phyloP scores from a whole-genome alignment of 2,329 filamentous ascomycete species.

The Tolypocladium ovalisporum region DNA sequence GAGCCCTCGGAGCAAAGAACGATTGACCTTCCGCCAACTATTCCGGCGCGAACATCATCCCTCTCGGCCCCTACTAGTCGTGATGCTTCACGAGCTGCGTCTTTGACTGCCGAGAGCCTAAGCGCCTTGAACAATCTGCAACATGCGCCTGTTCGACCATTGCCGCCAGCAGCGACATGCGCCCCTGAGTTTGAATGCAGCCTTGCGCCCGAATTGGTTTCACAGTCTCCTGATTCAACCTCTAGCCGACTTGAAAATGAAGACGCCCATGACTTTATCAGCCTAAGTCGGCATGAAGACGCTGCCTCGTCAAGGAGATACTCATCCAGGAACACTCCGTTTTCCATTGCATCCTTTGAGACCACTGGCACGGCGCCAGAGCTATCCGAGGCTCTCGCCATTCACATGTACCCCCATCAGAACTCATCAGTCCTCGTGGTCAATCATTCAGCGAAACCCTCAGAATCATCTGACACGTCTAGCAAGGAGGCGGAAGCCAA shows the following conservation, averaged over 20 bases:
- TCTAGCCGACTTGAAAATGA: constrained; percentile 20
- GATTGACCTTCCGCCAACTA: constrained; percentile 47
- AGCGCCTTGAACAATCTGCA: constrained; percentile 38
- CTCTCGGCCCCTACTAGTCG: constrained; percentile 52
- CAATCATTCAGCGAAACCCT: constrained; percentile 40
- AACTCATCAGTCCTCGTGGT: constrained; percentile 54
- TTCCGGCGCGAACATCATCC: constrained; percentile 48
- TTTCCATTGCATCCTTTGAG: constrained; percentile 50
- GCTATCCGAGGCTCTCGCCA: constrained; percentile 50
- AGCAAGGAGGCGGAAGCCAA: constrained; percentile 11
- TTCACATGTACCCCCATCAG: constrained; percentile 53
- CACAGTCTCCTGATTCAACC: not conserved
- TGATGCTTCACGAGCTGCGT: constrained; percentile 32
- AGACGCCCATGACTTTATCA: constrained; percentile 21
- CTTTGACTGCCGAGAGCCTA: constrained; percentile 39
- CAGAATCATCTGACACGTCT: constrained; percentile 29
- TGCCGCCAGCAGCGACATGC: not conserved
- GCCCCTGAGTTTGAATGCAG: not conserved
- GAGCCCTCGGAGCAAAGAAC: constrained; percentile 43
- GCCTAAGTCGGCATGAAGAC: constrained; percentile 42
- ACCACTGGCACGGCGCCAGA: constrained; percentile 51
- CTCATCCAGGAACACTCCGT: constrained; percentile 48
- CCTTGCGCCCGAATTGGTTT: not conserved
- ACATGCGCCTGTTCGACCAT: constrained; percentile 11
- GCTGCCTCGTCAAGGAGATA: constrained; percentile 40